Evolutionary conservation across 1,139 yeast genomes (phyloP).

Genomic region (Candida sojae): DNA sequence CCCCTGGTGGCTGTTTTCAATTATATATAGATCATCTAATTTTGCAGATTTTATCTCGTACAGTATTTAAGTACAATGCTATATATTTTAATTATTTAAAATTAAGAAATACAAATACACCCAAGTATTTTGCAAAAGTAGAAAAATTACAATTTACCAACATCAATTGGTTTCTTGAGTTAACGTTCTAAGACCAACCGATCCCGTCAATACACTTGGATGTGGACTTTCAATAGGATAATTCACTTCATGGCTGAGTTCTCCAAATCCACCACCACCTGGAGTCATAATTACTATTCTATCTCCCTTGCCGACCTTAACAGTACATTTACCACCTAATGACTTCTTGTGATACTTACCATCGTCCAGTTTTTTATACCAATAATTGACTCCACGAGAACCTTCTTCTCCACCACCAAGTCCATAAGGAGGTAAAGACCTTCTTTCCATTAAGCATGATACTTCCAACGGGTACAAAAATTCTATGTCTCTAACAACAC

Average conservation of each 20-base stretch:
- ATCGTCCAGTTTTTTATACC: constrained; percentile 30
- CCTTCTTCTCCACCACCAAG: constrained; percentile 45
- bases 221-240: constrained; percentile 27
- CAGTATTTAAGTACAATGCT: too few species aligned
- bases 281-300: constrained; percentile 46
- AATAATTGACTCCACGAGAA: constrained; percentile 38
- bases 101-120: too few species aligned
- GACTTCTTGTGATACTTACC: constrained; percentile 27
- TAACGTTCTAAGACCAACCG: constrained; percentile 34
- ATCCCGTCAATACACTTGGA: constrained; percentile 35
- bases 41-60: too few species aligned
- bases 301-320: constrained; percentile 41
- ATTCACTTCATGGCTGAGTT: constrained; percentile 12
- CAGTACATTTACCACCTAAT: constrained; percentile 47
- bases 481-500: constrained; percentile 48
- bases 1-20: too few species aligned
- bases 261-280: constrained; percentile 54
- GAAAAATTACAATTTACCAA: neutral
- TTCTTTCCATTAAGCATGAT: constrained; percentile 48
- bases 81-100: too few species aligned
- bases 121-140: too few species aligned
- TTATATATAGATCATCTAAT: too few species aligned
- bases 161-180: constrained; percentile 36
- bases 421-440: constrained; percentile 48
- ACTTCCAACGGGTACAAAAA: constrained; percentile 43